These are phyloP conservation scores for Phoma sp. DNA, from an alignment of 2,329 filamentous ascomycete genomes.

Conservation along the genomic window DNA sequence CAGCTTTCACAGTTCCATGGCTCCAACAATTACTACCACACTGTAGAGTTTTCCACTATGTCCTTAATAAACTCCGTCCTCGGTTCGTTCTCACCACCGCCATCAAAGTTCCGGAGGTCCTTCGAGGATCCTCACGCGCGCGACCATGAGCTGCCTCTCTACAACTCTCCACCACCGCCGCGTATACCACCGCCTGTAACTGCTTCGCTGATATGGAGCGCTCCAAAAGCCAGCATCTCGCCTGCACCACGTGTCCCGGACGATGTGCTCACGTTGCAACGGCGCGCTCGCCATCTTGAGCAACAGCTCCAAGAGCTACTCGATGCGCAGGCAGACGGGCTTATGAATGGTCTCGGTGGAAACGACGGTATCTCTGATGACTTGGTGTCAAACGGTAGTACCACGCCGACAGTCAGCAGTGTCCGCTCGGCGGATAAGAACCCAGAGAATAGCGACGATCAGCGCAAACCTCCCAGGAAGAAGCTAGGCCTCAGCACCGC, in stretches of 20 bases:
- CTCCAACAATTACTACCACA: neutral
- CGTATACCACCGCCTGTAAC: constrained; percentile 46
- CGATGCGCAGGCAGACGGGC: constrained; percentile 67
- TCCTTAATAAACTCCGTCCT: constrained; percentile 47
- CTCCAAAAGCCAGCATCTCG: constrained; percentile 33
- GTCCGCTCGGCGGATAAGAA: constrained; percentile 42
- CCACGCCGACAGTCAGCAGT: constrained; percentile 56
- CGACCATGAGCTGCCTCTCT: constrained; percentile 45
- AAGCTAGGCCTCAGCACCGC: constrained; percentile 67
- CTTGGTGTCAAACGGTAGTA: constrained; percentile 57
- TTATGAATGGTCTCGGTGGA: constrained; percentile 58
- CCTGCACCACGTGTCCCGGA: constrained; percentile 44
- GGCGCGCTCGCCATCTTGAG: constrained; percentile 63
- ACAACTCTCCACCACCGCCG: constrained; percentile 41
- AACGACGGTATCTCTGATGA: constrained; percentile 50
- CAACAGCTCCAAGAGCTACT: constrained; percentile 65
- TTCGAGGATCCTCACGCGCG: constrained; percentile 46
- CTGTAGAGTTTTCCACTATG: constrained; percentile 26
- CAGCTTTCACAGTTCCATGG: constrained; percentile 14
- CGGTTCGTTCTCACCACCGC: constrained; percentile 45
- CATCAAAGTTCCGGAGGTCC: constrained; percentile 42
- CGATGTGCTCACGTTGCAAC: constrained; percentile 58
- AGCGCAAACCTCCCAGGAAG: constrained; percentile 54
- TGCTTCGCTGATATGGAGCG: constrained; percentile 43
- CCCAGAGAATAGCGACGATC: constrained; percentile 26